These are phyloP conservation scores for Boletellus deceptivus DNA, from an alignment of 1,284 basidiomycete species.

Conservation along the genomic window DNA sequence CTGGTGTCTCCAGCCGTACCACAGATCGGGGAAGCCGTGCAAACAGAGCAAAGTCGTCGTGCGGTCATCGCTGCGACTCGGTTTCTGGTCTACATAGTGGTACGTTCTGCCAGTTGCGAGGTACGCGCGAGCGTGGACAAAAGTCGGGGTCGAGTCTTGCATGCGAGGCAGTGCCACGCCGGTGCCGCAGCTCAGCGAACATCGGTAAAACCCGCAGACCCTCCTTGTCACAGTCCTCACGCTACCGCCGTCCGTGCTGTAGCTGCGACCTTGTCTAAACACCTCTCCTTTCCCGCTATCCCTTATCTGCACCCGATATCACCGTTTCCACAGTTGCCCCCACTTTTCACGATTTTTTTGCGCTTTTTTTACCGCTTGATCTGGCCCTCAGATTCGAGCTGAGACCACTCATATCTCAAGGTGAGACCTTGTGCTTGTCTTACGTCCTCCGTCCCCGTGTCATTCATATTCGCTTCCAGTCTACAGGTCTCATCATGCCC, in stretches of 20 bases:
- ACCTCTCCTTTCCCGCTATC: slow-evolving; percentile 1
- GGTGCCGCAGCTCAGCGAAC: slow-evolving; percentile 18
- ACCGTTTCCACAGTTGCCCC: neutral
- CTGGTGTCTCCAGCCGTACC: slow-evolving; percentile 72
- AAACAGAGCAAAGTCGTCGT: slow-evolving; percentile 59
- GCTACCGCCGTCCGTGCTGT: slow-evolving; percentile 11
- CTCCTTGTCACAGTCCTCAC: slow-evolving; percentile 31
- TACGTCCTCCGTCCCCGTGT: slow-evolving; percentile 7
- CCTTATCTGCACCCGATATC: slow-evolving; percentile 20
- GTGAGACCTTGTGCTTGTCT: slow-evolving; percentile 13
- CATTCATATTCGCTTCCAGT: slow-evolving; percentile 7
- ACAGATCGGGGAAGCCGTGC: slow-evolving; percentile 73
- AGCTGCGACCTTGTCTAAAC: slow-evolving; percentile 6
- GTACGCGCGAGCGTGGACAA: slow-evolving; percentile 48
- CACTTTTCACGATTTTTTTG: slow-evolving; percentile 18
- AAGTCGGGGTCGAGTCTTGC: neutral
- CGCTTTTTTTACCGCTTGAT: slow-evolving; percentile 26
- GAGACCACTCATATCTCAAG: slow-evolving; percentile 25
- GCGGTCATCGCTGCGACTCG: slow-evolving; percentile 38
- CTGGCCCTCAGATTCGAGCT: slow-evolving; percentile 18
- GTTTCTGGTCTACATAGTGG: slow-evolving; percentile 65
- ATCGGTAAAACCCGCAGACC: slow-evolving; percentile 29
- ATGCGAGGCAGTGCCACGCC: slow-evolving; percentile 25
- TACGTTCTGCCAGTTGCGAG: slow-evolving; percentile 61
- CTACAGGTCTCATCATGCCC: slow-evolving; percentile 42